These are phyloP conservation scores for Neofusicoccum umdonicola DNA, from an alignment of 2,329 filamentous ascomycete species.

Conservation along the genomic window DNA sequence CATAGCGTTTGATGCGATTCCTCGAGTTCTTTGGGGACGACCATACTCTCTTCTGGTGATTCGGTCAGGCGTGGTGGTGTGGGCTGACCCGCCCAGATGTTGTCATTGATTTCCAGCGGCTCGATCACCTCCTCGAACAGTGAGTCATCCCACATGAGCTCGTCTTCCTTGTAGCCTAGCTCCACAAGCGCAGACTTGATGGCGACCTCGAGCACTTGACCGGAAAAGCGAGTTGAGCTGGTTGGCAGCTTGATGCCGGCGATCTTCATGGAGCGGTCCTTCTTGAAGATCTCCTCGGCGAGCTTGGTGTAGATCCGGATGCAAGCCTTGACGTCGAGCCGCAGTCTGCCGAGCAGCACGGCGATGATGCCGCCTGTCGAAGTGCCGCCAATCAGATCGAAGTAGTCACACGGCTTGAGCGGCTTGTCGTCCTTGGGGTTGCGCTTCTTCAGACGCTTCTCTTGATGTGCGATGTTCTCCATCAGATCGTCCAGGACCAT, in stretches of 20 bases:
- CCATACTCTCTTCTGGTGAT: conserved; percentile 22
- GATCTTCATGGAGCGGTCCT: conserved; percentile 34
- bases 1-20: not conserved
- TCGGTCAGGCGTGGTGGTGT: conserved; percentile 27
- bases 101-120: conserved; percentile 28
- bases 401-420: conserved; percentile 40
- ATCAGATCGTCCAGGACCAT: conserved; percentile 41
- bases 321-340: conserved; percentile 37
- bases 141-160: conserved; percentile 41
- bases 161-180: conserved; percentile 33
- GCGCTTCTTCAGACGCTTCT: conserved; percentile 35
- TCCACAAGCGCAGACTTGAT: conserved; percentile 35
- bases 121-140: conserved; percentile 35
- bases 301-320: conserved; percentile 37
- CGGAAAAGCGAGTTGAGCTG: conserved; percentile 37
- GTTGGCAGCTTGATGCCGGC: conserved; percentile 37
- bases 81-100: conserved; percentile 34
- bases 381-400: conserved; percentile 41
- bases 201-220: conserved; percentile 34
- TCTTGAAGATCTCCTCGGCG: conserved; percentile 38
- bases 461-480: conserved; percentile 38
- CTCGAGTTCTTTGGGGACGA: not conserved
- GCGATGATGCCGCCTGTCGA: conserved; percentile 42
- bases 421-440: conserved; percentile 27
- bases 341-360: conserved; percentile 38